Evolutionary conservation across 345 rosid genomes (phyloP).

Genomic region (Lumnitzera littorea): DNA sequence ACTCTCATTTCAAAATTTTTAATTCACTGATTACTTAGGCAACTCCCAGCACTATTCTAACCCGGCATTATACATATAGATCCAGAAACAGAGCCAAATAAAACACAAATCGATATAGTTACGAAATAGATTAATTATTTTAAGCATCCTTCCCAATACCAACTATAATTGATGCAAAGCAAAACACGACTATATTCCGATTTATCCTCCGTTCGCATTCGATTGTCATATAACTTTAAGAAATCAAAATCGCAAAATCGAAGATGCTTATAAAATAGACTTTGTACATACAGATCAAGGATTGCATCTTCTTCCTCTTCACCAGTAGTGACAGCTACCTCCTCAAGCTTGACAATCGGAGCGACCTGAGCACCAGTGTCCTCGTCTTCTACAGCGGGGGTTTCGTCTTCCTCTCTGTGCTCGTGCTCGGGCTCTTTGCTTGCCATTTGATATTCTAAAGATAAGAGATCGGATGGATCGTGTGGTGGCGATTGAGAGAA

Average conservation of each 20-base stretch:
- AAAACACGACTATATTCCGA: too few relatives aligned
- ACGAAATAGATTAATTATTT: background rate
- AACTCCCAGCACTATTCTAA: too few relatives aligned
- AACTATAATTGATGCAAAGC: too few relatives aligned
- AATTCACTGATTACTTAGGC: too few relatives aligned
- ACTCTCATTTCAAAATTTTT: too few relatives aligned
- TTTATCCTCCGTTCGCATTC: too few relatives aligned
- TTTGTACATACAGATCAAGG: constrained; percentile 58
- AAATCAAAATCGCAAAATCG: background rate
- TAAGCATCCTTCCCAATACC: too few relatives aligned
- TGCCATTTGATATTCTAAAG: constrained; percentile 30
- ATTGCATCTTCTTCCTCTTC: constrained; percentile 80
- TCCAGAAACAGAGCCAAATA: constrained; percentile 1
- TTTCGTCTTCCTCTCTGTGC: constrained; percentile 60
- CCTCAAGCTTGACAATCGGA: constrained; percentile 77
- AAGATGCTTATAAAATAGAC: background rate
- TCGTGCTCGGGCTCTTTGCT: constrained; percentile 46
- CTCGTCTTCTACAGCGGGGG: constrained; percentile 72
- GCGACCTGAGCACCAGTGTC: constrained; percentile 94
- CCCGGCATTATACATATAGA: too few relatives aligned
- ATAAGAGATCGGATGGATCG: too few relatives aligned
- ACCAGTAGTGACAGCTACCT: constrained; percentile 77
- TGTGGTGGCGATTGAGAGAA: background rate
- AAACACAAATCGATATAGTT: background rate
- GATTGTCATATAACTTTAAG: too few relatives aligned